Conservation (phyloP, 140 eudicot genomes). For the Senecio squalidus region DNA sequence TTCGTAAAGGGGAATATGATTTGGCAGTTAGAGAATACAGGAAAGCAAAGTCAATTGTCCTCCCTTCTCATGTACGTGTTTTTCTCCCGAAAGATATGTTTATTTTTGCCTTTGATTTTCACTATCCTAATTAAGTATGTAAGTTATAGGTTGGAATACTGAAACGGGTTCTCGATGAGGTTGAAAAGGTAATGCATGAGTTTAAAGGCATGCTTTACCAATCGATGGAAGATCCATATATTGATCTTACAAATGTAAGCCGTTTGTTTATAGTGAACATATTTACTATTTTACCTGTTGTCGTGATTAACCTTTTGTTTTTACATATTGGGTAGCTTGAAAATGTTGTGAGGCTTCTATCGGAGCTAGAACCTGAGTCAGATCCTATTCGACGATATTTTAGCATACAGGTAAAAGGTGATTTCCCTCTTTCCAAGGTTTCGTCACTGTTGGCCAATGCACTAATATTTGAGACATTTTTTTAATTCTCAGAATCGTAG, state of each 20-base stretch:
- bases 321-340: slow-evolving; percentile 62
- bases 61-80: slow-evolving; percentile 81
- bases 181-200: slow-evolving; percentile 89
- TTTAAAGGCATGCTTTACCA: slow-evolving; percentile 81
- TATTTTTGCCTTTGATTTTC: no score
- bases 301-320: background rate
- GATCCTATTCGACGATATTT: slow-evolving; percentile 87
- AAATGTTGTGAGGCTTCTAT: slow-evolving; percentile 71
- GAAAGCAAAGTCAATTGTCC: slow-evolving; percentile 94
- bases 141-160: slow-evolving; percentile 80
- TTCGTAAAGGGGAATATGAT: slow-evolving; percentile 89
- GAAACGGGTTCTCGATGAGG: slow-evolving; percentile 93
- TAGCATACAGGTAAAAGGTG: slow-evolving; percentile 63
- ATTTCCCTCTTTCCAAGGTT: background rate
- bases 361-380: slow-evolving; percentile 89
- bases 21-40: slow-evolving; percentile 93
- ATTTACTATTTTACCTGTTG: background rate
- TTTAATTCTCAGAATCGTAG: slow-evolving; percentile 2
- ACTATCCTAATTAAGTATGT: background rate
- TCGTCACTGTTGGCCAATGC: background rate
- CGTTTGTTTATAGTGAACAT: background rate
- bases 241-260: slow-evolving; percentile 68
- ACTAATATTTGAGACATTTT: background rate
- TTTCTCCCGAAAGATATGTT: background rate
- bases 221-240: slow-evolving; percentile 88